Evolutionary conservation across 352 stramenopile genomes (phyloP).

Genomic region (Phytophthora meadii): DNA sequence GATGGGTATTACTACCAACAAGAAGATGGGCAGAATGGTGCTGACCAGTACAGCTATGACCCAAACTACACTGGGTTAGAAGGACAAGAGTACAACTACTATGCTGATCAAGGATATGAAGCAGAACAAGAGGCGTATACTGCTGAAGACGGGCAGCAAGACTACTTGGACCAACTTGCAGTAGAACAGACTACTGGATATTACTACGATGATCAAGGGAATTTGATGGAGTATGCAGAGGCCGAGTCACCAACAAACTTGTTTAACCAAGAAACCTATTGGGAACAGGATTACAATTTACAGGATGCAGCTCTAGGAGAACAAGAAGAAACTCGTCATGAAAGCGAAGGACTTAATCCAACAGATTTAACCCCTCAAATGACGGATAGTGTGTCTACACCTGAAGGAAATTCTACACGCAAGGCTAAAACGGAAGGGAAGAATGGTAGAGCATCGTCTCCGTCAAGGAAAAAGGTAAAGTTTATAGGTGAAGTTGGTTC

Average conservation of each 20-base stretch:
- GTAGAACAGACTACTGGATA: slow-evolving; percentile 26
- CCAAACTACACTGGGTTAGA: slow-evolving; percentile 1
- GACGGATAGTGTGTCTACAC: slow-evolving; percentile 4
- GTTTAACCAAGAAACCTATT: slow-evolving; percentile 62
- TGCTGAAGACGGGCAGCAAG: slow-evolving; percentile 17
- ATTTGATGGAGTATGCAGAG: slow-evolving; percentile 27
- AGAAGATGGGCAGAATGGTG: neutral
- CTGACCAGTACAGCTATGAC: slow-evolving; percentile 4
- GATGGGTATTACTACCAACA: slow-evolving; percentile 18
- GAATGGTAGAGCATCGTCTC: slow-evolving; percentile 17
- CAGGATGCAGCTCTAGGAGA: slow-evolving; percentile 2
- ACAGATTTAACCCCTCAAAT: slow-evolving; percentile 1
- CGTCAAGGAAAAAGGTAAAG: slow-evolving; percentile 25
- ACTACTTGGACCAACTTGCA: slow-evolving; percentile 34
- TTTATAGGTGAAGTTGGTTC: neutral
- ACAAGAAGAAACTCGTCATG: slow-evolving; percentile 10
- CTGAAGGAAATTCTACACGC: slow-evolving; percentile 3
- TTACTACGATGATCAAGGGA: slow-evolving; percentile 36
- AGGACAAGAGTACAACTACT: slow-evolving; percentile 20
- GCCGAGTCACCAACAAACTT: slow-evolving; percentile 23
- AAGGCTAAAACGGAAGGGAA: slow-evolving; percentile 15
- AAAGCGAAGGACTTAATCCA: neutral
- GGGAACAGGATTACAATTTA: slow-evolving; percentile 39
- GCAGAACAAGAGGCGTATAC: slow-evolving; percentile 7
- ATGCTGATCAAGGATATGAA: slow-evolving; percentile 14